phyloP scores from a whole-genome alignment of 2,329 filamentous ascomycete genomes.

The Endoconidiophora polonica region DNA sequence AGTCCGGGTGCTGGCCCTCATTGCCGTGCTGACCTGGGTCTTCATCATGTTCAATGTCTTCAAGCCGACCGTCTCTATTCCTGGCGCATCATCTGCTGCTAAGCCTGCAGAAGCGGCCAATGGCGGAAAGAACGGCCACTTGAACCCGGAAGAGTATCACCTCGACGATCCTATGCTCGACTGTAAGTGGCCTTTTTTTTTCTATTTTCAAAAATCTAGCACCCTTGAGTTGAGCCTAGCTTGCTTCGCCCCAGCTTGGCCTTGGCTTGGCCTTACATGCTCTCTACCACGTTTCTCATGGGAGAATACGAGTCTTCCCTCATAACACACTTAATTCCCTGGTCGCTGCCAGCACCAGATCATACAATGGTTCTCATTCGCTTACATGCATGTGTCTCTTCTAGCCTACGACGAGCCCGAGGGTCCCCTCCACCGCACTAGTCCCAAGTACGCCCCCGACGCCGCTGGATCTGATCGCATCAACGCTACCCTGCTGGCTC shows the following conservation, averaged over 20 bases:
- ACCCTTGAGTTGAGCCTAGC: too few species aligned
- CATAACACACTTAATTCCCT: background rate
- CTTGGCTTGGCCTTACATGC: background rate
- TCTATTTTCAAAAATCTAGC: background rate
- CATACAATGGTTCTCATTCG: background rate
- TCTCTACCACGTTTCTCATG: too few species aligned
- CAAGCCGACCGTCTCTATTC: constrained; percentile 33
- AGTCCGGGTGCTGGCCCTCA: constrained; percentile 59
- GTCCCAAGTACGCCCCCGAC: constrained; percentile 61
- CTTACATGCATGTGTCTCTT: constrained; percentile 8
- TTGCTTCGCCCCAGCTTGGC: background rate
- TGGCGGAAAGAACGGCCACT: constrained; percentile 3
- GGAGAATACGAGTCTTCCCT: background rate
- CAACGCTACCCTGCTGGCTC: constrained; percentile 78
- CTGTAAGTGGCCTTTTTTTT: constrained; percentile 37
- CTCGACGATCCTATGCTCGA: constrained; percentile 74
- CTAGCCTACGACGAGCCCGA: constrained; percentile 70
- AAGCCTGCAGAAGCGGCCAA: constrained; percentile 13
- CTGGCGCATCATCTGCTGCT: constrained; percentile 18
- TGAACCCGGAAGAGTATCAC: constrained; percentile 33
- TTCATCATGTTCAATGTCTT: constrained; percentile 67
- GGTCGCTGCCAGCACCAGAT: constrained; percentile 15
- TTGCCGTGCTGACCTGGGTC: constrained; percentile 55
- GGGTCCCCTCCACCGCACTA: constrained; percentile 55
- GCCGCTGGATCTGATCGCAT: constrained; percentile 65